A percentile compares a stretch with the other conserved stretches of the same genome.
phyloP scores from a whole-genome alignment of 495 filamentous ascomycete genomes.

The Neurospora sp. region DNA sequence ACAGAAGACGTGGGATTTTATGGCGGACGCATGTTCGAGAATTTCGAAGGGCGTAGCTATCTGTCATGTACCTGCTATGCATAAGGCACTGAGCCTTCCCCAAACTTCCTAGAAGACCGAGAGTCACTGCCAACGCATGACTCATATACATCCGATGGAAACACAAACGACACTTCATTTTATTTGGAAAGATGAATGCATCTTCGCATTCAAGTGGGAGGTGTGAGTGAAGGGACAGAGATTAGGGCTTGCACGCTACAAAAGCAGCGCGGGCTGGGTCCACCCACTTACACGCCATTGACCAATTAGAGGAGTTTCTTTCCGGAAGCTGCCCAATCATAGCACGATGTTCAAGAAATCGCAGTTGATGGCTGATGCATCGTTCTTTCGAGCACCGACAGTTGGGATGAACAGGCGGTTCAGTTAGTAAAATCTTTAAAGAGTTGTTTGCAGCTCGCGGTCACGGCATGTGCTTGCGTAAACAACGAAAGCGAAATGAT shows the following conservation, averaged over 20 bases:
- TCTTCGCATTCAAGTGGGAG: not conserved
- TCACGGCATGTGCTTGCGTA: not conserved
- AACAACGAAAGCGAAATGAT: not conserved
- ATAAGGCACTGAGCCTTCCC: not conserved
- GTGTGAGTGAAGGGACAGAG: not conserved
- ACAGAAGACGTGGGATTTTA: not conserved
- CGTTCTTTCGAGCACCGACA: not conserved
- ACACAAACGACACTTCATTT: not conserved
- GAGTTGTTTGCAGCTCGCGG: not conserved
- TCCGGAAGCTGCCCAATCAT: not conserved
- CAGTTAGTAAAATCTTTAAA: not conserved
- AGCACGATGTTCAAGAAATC: not conserved
- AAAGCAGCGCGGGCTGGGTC: not conserved
- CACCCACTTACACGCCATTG: not conserved
- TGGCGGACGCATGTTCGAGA: not conserved
- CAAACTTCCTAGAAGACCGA: not conserved
- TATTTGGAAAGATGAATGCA: not conserved
- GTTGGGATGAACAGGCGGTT: not conserved
- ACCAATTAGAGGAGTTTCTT: not conserved
- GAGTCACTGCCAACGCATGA: not conserved
- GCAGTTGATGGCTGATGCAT: not conserved
- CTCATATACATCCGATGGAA: not conserved
- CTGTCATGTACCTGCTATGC: not conserved
- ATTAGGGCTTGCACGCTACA: not conserved
- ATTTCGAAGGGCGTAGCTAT: not conserved